Percentiles rank a stretch among this genome's conserved stretches.
Evolutionary conservation across 208 protist genomes (phyloP).

Genomic region (Trichomonas gallinae): DNA sequence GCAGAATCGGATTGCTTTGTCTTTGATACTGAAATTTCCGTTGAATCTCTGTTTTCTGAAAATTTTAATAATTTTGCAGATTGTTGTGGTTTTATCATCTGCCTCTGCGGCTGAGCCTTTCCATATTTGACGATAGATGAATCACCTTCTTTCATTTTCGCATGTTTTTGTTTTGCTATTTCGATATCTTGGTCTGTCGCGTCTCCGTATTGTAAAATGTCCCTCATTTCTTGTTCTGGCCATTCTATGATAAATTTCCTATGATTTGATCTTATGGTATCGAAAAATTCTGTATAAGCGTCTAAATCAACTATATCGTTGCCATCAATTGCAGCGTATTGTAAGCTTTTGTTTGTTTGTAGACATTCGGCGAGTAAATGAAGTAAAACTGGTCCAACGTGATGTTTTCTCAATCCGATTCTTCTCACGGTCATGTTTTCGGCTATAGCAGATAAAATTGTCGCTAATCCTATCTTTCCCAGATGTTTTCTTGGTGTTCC

Average conservation of each 20-base stretch:
- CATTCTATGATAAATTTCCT: not conserved
- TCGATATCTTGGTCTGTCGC: not conserved
- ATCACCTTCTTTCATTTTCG: not conserved
- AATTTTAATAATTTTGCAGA: not conserved
- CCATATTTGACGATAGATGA: not conserved
- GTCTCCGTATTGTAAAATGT: not conserved
- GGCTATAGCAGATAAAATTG: not conserved
- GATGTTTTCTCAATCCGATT: not conserved
- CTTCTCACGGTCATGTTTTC: not conserved
- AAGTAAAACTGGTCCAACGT: not conserved
- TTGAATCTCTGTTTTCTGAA: not conserved
- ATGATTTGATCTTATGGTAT: not conserved
- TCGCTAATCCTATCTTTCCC: not conserved
- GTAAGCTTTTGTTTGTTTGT: not conserved
- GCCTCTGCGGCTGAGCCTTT: not conserved
- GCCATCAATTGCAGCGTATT: not conserved
- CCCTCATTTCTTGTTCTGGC: not conserved
- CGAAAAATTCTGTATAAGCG: not conserved
- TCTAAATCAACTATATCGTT: not conserved
- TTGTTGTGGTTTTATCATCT: not conserved
- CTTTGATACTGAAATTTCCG: no score
- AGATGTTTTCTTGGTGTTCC: not conserved
- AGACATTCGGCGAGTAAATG: not conserved
- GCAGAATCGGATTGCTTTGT: no score
- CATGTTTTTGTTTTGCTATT: not conserved